phyloP scores from a whole-genome alignment of 345 rosid genomes.

The Acer negundo region DNA sequence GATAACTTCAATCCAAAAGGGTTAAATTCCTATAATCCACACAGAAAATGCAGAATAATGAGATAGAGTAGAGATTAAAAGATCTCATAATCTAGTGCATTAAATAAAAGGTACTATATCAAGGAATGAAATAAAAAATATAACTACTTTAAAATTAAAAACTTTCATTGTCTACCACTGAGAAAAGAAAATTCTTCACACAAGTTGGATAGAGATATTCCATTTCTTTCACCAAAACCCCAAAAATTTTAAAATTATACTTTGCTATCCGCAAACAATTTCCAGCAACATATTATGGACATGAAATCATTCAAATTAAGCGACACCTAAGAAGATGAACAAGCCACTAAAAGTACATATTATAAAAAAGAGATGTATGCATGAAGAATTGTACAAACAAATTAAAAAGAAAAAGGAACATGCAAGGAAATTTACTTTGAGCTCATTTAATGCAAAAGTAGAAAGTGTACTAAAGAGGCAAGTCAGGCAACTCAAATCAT shows the following conservation, averaged over 20 bases:
- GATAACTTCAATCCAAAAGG: constrained; percentile 4
- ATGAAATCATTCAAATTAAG: constrained; percentile 9
- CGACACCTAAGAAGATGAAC: neutral
- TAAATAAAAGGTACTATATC: neutral
- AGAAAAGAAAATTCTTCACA: constrained; percentile 4
- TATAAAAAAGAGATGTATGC: neutral
- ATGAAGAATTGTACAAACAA: neutral
- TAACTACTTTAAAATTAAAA: neutral
- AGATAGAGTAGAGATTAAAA: neutral
- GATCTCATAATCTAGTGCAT: neutral
- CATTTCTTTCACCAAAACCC: neutral
- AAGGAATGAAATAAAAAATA: neutral
- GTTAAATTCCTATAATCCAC: constrained; percentile 22
- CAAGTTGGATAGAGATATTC: neutral
- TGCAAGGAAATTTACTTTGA: neutral
- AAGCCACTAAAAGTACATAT: neutral
- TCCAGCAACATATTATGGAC: constrained; percentile 1
- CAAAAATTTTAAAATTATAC: constrained; percentile 1
- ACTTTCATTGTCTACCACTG: neutral
- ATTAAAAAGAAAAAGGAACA: neutral
- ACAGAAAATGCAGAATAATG: neutral
- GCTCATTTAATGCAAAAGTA: constrained; percentile 15
- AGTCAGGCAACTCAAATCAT: constrained; percentile 1
- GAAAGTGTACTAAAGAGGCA: neutral
- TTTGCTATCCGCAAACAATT: constrained; percentile 22